Conservation (phyloP, 192 early-diverging fungal species). For the Rhizophagus sp. region DNA sequence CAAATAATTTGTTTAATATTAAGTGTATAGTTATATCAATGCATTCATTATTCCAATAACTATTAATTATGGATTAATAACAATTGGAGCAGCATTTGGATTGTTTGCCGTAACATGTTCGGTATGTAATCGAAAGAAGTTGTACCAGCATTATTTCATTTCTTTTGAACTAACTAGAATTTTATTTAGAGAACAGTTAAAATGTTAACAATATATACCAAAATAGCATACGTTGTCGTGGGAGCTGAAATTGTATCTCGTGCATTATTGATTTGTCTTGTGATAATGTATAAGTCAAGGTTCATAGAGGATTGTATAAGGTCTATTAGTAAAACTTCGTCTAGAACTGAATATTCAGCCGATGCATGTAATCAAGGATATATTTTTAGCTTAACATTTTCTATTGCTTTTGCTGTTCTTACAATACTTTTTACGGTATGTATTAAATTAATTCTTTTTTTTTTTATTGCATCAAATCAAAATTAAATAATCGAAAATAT, state of each 20-base stretch:
- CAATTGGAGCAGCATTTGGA: background rate
- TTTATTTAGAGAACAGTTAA: background rate
- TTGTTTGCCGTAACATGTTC: background rate
- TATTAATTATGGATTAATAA: background rate
- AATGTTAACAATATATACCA: background rate
- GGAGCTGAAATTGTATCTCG: background rate
- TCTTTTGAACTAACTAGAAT: too few species aligned
- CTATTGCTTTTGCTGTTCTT: background rate
- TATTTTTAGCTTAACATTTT: background rate
- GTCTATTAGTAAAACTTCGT: background rate
- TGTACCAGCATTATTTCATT: background rate
- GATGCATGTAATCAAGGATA: background rate
- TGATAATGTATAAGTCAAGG: background rate
- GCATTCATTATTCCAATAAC: background rate
- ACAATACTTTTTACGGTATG: background rate
- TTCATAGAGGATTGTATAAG: background rate
- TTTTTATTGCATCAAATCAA: background rate
- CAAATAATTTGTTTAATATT: background rate
- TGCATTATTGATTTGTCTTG: background rate
- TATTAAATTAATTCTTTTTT: background rate
- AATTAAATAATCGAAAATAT: background rate
- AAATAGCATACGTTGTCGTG: background rate
- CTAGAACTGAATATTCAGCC: background rate
- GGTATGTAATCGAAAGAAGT: background rate
- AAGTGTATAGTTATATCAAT: background rate